Evolutionary conservation across 1,284 basidiomycete genomes (phyloP), one percentile per base, ranked within the genome.

Genomic region (Sutorius eximius): DNA sequence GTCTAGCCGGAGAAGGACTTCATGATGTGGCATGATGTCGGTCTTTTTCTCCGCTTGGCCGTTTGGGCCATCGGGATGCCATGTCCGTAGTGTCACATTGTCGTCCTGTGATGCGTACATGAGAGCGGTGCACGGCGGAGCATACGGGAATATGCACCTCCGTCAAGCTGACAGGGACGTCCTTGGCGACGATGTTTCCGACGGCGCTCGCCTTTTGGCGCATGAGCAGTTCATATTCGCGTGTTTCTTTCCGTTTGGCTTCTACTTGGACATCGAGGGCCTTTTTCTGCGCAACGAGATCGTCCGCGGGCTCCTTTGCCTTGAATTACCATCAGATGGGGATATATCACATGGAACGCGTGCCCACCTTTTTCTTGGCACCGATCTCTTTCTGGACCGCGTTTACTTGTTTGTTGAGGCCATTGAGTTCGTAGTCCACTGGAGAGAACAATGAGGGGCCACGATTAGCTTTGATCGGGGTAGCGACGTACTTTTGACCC

Each of bases 21-120:
- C 95, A 72, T 99, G 95, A 73, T 99, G 96, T 36, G 95, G 88
- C 73, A 98, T 82, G 69, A 98, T 93, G 52, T 84, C 87, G 9
- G 79, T 75, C 74, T 79, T 85, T 69, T 86, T 85, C 64, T 76
- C 83, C 53, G 72, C 79, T 65, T 74, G 77, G 59, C 61, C 83
- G 59, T 86, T 82, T 44, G 89, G 86, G 12, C 88, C 89, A 52
- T 88, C 84, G 2, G 95, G 94, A 75, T 95, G 90, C 91, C 92
- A 98, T 58, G 85, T 91, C 57, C 84, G 80, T 18, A 94, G 61
- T 6, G 87, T 86, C 5, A 76, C 77, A 73, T 99, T 99, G 75
- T 99, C 94, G 67, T 98, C 96, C 91, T 81, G 48, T 32, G 33
- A 36, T 40, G 13, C 13, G 24, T 34, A 57, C 42, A 44, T 38